Evolutionary conservation across 768 basidiomycete genomes (phyloP).

Genomic region (Boletales sp.): DNA sequence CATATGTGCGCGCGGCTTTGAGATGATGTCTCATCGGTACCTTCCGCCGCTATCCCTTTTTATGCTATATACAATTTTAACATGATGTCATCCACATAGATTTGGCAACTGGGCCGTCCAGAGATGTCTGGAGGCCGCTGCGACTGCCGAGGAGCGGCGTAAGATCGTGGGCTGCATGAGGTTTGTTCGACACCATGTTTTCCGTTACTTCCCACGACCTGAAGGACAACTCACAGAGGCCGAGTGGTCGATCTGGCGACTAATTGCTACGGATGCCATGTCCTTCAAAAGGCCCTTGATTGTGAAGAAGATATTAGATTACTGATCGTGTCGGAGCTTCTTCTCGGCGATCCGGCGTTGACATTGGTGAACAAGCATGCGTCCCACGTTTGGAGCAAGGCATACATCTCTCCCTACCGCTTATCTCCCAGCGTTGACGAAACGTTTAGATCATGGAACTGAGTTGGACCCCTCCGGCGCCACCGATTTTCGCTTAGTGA

Average conservation of each 20-base stretch:
- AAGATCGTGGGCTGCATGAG: constrained; percentile 88
- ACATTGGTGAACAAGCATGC: constrained; percentile 89
- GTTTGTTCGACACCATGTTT: constrained; percentile 35
- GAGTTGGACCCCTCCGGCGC: constrained; percentile 81
- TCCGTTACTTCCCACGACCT: constrained; percentile 8
- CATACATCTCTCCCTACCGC: constrained; percentile 21
- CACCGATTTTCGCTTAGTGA: constrained; percentile 84
- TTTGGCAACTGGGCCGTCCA: constrained; percentile 94
- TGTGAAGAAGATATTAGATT: constrained; percentile 86
- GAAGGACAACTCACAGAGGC: constrained; percentile 42
- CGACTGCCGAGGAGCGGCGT: constrained; percentile 66
- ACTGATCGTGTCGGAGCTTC: constrained; percentile 79
- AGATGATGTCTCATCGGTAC: constrained; percentile 90
- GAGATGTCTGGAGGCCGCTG: constrained; percentile 78
- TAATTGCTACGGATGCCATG: constrained; percentile 88
- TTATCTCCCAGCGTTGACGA: constrained; percentile 6
- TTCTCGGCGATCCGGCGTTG: constrained; percentile 79
- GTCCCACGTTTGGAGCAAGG: constrained; percentile 91
- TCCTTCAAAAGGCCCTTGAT: constrained; percentile 85
- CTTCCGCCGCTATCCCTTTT: not conserved
- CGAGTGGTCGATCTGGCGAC: constrained; percentile 84
- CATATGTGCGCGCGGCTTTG: constrained; percentile 77
- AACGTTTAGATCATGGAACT: constrained; percentile 76
- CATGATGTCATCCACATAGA: constrained; percentile 34
- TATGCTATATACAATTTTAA: constrained; percentile 3